Base-by-base conservation (phyloP, 768 basidiomycete species). In the Mycena maculata region DNA sequence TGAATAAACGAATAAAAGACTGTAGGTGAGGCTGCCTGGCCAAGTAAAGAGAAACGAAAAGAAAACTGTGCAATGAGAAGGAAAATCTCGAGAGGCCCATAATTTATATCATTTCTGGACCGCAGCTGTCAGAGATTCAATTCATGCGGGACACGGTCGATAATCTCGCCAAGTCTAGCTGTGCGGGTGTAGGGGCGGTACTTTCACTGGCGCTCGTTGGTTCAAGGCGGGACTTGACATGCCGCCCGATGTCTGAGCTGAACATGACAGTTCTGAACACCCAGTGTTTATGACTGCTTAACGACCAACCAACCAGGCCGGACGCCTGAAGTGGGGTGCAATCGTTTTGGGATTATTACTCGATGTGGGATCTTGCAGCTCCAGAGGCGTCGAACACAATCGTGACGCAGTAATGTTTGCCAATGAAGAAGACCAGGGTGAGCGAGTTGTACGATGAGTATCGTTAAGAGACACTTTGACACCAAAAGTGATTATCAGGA, bases 21-120 rank as follows among this genome's bases (percentile, higher is more conserved):
- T 74, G 76, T 62, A 76, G 67, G 65, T 41, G 54, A 75, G 79
- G 79, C 81, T 77, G 80, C 81, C 80, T 80, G 82, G 81, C 81
- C 80, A 70, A 68, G 65, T 39, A 78, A 74, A 70, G 58, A 70
- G 59, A 65, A 68, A 72, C 53, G 72, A 66, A 67, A 73, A 72
- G 72, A 59, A 69, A 71, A 65, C 64, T 69, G 73, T 59, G 66
- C 49, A 59, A 20, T 48, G 31, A 42, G 45, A 33, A 10, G 36
- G n/a, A 52, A 16, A 27, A 42, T 41, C 4, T 22, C 28, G 15
- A 7, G 6, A 30, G 27, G 28, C 50, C n/a, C 33, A 27, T 38
- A 53, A 71, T 73, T 75, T 76, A 76, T 74, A 73, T 28, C 25
- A 31, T 50, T 60, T 52, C 58, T 23, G 33, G 18, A 23, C 44